A percentile compares a stretch with the other conserved stretches of the same genome.
Conservation (phyloP, 345 rosid genomes). For the Aquilaria sinensis region DNA sequence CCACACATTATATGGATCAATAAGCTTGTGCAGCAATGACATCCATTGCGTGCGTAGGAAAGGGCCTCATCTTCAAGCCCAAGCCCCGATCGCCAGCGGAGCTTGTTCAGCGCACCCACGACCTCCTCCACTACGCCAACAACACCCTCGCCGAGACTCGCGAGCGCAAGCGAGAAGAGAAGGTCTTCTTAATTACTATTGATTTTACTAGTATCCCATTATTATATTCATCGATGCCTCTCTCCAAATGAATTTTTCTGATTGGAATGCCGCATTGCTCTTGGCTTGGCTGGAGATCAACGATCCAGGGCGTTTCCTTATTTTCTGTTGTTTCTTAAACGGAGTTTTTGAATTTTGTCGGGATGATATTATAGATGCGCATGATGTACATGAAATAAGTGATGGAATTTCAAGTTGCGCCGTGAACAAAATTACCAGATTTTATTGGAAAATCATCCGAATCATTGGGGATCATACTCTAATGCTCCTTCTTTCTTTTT, state of each 20-base stretch:
- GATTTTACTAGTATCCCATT: not conserved
- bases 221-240: not conserved
- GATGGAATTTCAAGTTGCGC: not conserved
- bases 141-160: slow-evolving; percentile 19
- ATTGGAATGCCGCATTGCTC: not conserved
- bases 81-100: slow-evolving; percentile 42
- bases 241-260: not conserved
- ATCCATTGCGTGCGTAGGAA: no score
- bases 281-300: no score
- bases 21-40: no score
- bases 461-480: no score
- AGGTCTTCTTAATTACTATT: slow-evolving; percentile 17
- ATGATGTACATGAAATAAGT: no score
- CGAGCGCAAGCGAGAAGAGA: slow-evolving; percentile 38
- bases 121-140: slow-evolving; percentile 25
- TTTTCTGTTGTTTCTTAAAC: no score
- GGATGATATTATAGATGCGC: no score
- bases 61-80: slow-evolving; percentile 23
- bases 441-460: no score
- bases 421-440: no score
- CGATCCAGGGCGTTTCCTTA: no score
- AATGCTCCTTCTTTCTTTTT: not conserved
- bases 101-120: slow-evolving; percentile 31
- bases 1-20: no score
- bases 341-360: no score